Evolutionary conservation across 306 rosid genomes (phyloP).

Genomic region (Prunus fruticosa): DNA sequence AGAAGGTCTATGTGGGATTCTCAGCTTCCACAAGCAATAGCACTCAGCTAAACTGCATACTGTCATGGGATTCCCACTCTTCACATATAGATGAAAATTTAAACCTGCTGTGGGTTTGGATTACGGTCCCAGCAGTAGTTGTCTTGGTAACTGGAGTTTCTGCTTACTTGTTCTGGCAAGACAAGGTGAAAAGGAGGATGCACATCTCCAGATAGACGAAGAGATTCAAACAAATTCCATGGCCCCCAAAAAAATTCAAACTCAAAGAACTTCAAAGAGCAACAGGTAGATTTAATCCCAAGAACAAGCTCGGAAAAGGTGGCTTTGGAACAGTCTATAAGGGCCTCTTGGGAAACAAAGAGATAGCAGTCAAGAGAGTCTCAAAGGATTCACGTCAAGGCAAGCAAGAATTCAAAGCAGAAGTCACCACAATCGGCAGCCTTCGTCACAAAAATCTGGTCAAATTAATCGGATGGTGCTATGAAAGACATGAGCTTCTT

Average conservation of each 20-base stretch:
- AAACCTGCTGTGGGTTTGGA: slow-evolving; percentile 46
- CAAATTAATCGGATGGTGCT: slow-evolving; percentile 82
- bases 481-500: slow-evolving; percentile 62
- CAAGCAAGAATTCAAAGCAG: slow-evolving; percentile 74
- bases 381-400: slow-evolving; percentile 71
- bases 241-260: slow-evolving; percentile 49
- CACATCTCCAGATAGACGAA: slow-evolving; percentile 53
- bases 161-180: slow-evolving; percentile 23
- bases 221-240: slow-evolving; percentile 49
- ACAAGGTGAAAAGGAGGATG: slow-evolving; percentile 23
- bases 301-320: slow-evolving; percentile 70
- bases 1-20: slow-evolving; percentile 56
- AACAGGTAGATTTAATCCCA: slow-evolving; percentile 54
- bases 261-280: slow-evolving; percentile 49
- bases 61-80: slow-evolving; percentile 48
- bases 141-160: slow-evolving; percentile 21
- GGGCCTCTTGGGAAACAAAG: slow-evolving; percentile 48
- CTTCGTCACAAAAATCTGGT: slow-evolving; percentile 74
- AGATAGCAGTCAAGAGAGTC: slow-evolving; percentile 67
- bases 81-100: slow-evolving; percentile 7
- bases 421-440: slow-evolving; percentile 77
- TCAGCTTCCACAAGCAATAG: slow-evolving; percentile 60
- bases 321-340: slow-evolving; percentile 82
- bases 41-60: slow-evolving; percentile 53
- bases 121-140: slow-evolving; percentile 20